Base-by-base conservation (phyloP, 192 early-diverging fungal species). In the Thamnidium elegans region DNA sequence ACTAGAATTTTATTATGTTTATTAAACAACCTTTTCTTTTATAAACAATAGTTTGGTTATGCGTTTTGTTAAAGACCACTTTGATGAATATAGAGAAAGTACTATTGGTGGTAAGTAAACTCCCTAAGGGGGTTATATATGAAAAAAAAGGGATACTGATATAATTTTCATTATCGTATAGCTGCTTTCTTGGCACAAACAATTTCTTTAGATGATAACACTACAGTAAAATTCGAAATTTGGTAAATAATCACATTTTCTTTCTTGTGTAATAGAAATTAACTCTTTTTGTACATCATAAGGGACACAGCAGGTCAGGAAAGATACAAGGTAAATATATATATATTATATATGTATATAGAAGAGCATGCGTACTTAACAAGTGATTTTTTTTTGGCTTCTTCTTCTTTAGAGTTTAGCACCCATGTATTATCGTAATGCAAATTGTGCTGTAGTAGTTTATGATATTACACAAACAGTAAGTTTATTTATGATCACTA, bases 41-140 rank as follows among this genome's bases (percentile, higher is more conserved):
- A 26, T 26, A 26, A 26, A 26, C 3, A 20, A 50, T 61, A 90
- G 84, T 70, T 71, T 86, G 62, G 92, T 92, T 20, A 82, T 92
- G 45, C 86, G 92, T 19, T 94, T 94, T 75, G 92, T 92, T 48
- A 94, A 92, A 78, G 90, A 90, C 73, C 90, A 92, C 65, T 94
- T 92, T 77, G 90, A 93, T 64, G 93, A 94, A 52, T 92, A 91
- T 72, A 90, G 90, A 77, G 93, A 94, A 70, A 92, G 91, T 50
- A 94, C 93, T 46, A 94, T 94, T 74, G 92, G 92, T 74, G 84
- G 84, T 86, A 78, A 51, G 39, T 20, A 34, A n/a, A 19, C 17
- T 11, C 3, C n/a, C 23, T 14, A 23, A 32, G 7, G 20, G 36
- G 21, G 31, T 32, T 51, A 10, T n/a, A 13, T 7, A 10, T 1